Evolutionary conservation across 2,329 filamentous ascomycete genomes (phyloP).

Genomic region (Penicillium oxalicum): DNA sequence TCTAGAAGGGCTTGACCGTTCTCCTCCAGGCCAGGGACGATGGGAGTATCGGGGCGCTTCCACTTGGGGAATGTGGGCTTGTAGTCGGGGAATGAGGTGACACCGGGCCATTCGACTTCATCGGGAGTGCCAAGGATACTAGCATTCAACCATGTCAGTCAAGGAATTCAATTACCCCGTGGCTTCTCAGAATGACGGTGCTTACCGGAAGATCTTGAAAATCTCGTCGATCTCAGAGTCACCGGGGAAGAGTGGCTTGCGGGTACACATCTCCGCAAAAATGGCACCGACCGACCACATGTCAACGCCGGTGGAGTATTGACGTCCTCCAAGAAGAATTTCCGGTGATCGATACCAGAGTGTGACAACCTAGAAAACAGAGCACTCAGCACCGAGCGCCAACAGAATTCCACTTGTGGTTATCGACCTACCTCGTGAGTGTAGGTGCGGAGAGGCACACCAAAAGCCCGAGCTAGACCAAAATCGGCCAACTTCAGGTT

Average conservation of each 20-base stretch:
- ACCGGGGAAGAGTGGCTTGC: slow-evolving; percentile 85
- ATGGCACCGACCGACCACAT: slow-evolving; percentile 96
- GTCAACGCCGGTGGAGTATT: slow-evolving; percentile 90
- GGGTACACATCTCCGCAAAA: slow-evolving; percentile 93
- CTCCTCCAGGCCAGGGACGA: slow-evolving; percentile 69
- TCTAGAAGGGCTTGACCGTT: slow-evolving; percentile 49
- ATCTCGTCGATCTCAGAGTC: slow-evolving; percentile 93
- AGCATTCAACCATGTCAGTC: slow-evolving; percentile 5
- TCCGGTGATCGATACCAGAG: slow-evolving; percentile 90
- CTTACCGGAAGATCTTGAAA: slow-evolving; percentile 85
- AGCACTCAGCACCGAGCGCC: slow-evolving; percentile 9
- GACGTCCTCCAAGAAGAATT: slow-evolving; percentile 81
- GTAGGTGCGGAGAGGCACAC: slow-evolving; percentile 83
- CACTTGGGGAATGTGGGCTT: slow-evolving; percentile 90
- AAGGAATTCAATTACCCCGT: neutral
- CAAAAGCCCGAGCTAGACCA: slow-evolving; percentile 81
- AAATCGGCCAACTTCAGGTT: slow-evolving; percentile 91
- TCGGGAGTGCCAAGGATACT: slow-evolving; percentile 76
- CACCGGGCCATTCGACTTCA: slow-evolving; percentile 78
- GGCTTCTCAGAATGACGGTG: slow-evolving; percentile 16
- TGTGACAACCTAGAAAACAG: slow-evolving; percentile 62
- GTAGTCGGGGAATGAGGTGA: slow-evolving; percentile 92
- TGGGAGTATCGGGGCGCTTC: slow-evolving; percentile 62
- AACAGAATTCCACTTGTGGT: neutral
- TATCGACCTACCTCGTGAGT: slow-evolving; percentile 64